Conservation (phyloP, 2,329 filamentous ascomycete species). For the Colletotrichum tropicale region DNA sequence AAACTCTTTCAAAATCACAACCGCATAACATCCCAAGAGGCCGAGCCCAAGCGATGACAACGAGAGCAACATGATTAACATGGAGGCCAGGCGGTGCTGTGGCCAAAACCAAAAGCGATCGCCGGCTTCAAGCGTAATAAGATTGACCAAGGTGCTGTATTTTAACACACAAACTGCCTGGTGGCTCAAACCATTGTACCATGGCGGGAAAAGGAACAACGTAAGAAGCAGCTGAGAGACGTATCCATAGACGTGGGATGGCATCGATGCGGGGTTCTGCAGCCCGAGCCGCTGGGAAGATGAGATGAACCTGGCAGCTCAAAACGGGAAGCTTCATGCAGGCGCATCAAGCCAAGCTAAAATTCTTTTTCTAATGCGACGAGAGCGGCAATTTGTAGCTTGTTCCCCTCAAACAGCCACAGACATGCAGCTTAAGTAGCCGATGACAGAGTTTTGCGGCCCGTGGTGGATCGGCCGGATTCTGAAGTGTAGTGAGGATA, state of each 20-base stretch:
- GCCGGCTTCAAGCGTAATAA: neutral
- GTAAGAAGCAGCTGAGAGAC: neutral
- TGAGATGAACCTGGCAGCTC: neutral
- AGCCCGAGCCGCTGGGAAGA: neutral
- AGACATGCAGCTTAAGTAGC: neutral
- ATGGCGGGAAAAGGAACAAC: neutral
- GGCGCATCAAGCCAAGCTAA: neutral
- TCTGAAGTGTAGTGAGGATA: neutral
- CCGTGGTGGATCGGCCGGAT: neutral
- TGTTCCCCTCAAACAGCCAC: neutral
- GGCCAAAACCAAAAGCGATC: neutral
- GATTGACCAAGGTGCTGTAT: neutral
- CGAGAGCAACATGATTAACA: neutral
- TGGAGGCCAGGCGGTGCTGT: neutral
- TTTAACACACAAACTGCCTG: neutral
- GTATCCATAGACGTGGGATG: neutral
- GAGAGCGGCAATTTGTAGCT: neutral
- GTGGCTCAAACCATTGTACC: neutral
- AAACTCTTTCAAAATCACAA: neutral
- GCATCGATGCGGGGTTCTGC: neutral
- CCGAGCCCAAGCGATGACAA: neutral
- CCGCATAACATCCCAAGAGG: neutral
- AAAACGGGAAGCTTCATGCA: neutral
- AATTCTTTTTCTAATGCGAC: neutral
- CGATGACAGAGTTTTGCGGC: neutral